A percentile compares a stretch with the other conserved stretches of the same genome.
Conservation (phyloP, 2,329 filamentous ascomycete genomes). For the Magnaporthiopsis rhizophila region DNA sequence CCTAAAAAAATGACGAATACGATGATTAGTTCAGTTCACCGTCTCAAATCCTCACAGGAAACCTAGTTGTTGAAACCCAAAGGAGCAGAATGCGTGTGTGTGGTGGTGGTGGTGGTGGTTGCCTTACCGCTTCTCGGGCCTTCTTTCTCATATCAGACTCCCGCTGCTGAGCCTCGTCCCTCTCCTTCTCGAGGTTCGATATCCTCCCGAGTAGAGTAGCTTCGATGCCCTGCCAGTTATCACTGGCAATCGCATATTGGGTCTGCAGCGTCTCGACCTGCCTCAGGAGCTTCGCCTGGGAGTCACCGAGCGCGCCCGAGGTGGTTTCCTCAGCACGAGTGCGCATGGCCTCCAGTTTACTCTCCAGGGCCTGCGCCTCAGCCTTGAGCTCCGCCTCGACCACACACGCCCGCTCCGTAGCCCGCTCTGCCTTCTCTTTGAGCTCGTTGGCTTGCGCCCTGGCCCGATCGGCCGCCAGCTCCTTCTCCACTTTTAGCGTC, state of each 20-base stretch:
- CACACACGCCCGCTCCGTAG: conserved; percentile 60
- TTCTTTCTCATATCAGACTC: conserved; percentile 87
- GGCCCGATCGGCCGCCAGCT: conserved; percentile 55
- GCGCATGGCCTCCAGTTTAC: conserved; percentile 82
- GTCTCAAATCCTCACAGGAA: neutral
- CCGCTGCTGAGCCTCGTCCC: conserved; percentile 73
- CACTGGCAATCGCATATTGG: conserved; percentile 87
- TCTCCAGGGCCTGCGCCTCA: conserved; percentile 73
- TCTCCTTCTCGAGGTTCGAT: conserved; percentile 75
- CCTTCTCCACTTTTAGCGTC: conserved; percentile 72
- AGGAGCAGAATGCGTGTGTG: neutral
- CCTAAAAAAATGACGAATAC: conserved; percentile 33
- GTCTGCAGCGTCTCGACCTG: conserved; percentile 95
- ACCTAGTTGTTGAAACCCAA: neutral
- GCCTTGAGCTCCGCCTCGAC: conserved; percentile 70
- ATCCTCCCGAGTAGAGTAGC: conserved; percentile 72
- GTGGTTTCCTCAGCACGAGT: conserved; percentile 82
- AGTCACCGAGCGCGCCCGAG: conserved; percentile 71
- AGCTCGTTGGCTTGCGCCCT: conserved; percentile 66
- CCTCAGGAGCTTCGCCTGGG: conserved; percentile 80
- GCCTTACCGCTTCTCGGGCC: conserved; percentile 71
- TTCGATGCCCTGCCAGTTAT: conserved; percentile 98
- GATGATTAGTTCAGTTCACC: neutral
- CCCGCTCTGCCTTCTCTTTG: conserved; percentile 63
- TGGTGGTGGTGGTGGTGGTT: neutral